These are phyloP conservation scores for Tetracladium marchalianum DNA, from an alignment of 495 filamentous ascomycete genomes.

Conservation along the genomic window DNA sequence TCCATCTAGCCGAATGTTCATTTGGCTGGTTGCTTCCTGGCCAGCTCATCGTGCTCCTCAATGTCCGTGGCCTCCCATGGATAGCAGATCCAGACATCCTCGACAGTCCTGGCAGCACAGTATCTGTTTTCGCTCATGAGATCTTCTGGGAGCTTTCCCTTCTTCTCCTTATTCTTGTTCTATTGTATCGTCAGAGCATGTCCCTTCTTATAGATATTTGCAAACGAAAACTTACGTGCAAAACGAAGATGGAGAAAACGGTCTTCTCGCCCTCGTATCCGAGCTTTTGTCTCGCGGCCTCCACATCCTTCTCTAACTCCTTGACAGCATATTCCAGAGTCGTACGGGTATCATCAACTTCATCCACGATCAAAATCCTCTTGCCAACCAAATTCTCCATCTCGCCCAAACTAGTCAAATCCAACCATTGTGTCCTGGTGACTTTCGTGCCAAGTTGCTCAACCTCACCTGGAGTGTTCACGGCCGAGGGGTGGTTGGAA, in stretches of 20 bases:
- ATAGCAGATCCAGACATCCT: conserved; percentile 96
- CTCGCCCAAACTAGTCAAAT: conserved; percentile 72
- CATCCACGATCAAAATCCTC: conserved; percentile 95
- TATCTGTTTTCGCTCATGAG: conserved; percentile 72
- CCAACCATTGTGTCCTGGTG: conserved; percentile 96
- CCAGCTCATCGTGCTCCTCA: conserved; percentile 77
- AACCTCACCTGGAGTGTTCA: conserved; percentile 29
- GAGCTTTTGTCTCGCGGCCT: conserved; percentile 60
- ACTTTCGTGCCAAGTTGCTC: conserved; percentile 86
- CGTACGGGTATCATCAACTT: conserved; percentile 96
- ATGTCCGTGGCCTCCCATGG: conserved; percentile 99
- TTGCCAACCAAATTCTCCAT: conserved; percentile 93
- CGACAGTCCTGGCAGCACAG: conserved; percentile 75
- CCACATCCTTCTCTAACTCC: conserved; percentile 95
- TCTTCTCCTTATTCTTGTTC: conserved; percentile 97
- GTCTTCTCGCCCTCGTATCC: conserved; percentile 63
- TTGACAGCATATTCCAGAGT: conserved; percentile 94
- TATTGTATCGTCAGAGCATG: conserved; percentile 27
- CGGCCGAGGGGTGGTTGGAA: conserved; percentile 23
- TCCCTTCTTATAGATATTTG: not conserved
- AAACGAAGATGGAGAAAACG: conserved; percentile 84
- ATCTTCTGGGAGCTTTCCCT: conserved; percentile 71
- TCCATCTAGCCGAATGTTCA: not conserved
- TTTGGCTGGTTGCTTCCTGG: conserved; percentile 34
- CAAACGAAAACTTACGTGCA: conserved; percentile 60